Evolutionary conservation across 768 basidiomycete species (phyloP).

Genomic region (Naganishia onofrii): DNA sequence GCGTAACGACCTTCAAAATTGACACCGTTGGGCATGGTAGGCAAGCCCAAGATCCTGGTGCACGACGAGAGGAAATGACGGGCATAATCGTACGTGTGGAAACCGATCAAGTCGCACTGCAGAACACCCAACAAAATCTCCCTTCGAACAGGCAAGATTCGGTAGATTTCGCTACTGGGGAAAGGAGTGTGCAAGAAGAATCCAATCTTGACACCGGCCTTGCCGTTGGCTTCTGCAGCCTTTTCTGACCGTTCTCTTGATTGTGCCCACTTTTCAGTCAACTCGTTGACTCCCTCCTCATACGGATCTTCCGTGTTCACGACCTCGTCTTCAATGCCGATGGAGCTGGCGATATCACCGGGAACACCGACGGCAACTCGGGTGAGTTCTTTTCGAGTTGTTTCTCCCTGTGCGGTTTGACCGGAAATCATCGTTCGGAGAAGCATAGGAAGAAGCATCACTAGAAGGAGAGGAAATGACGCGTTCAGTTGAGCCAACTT

Average conservation of each 20-base stretch:
- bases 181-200: constrained; percentile 99
- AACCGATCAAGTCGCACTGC: constrained; percentile 95
- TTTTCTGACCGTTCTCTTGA: constrained; percentile 33
- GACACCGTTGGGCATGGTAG: constrained; percentile 97
- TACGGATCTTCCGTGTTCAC: constrained; percentile 56
- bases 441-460: constrained; percentile 96
- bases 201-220: constrained; percentile 76
- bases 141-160: constrained; percentile 91
- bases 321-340: constrained; percentile 46
- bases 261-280: constrained; percentile 36
- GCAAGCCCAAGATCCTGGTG: constrained; percentile 88
- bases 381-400: constrained; percentile 47
- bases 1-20: constrained; percentile 92
- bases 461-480: constrained; percentile 55
- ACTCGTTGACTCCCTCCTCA: constrained; percentile 55
- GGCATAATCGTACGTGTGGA: constrained; percentile 99
- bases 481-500: background rate
- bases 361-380: constrained; percentile 56
- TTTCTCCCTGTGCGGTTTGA: constrained; percentile 45
- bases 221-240: constrained; percentile 48
- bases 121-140: constrained; percentile 96
- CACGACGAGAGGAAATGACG: constrained; percentile 98
- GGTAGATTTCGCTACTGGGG: constrained; percentile 96
- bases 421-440: constrained; percentile 72
- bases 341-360: constrained; percentile 41